phyloP scores from a whole-genome alignment of 257 asterid species.

The Lithospermum erythrorhizon region DNA sequence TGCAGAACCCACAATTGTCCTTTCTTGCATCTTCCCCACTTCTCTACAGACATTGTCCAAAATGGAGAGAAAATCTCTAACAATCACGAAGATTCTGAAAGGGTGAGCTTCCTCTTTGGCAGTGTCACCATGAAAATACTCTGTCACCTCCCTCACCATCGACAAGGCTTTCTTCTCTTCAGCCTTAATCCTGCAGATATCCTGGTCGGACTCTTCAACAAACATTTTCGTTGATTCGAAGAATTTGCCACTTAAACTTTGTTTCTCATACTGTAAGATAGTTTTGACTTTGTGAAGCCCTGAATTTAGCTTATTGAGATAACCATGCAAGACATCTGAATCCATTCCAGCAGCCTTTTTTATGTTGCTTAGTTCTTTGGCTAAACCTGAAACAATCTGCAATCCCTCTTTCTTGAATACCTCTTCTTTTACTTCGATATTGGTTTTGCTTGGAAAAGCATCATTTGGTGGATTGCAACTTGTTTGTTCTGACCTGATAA shows the following conservation, averaged over 20 bases:
- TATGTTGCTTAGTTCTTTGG: conserved; percentile 69
- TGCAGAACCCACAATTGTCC: conserved; percentile 59
- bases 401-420: conserved; percentile 73
- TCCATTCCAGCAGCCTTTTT: conserved; percentile 94
- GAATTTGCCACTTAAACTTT: conserved; percentile 47
- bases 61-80: conserved; percentile 67
- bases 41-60: conserved; percentile 83
- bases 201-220: conserved; percentile 52
- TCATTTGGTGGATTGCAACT: conserved; percentile 29
- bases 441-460: conserved; percentile 16
- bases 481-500: conserved; percentile 69
- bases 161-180: conserved; percentile 55
- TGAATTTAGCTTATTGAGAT: conserved; percentile 66
- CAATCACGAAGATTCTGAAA: conserved; percentile 71
- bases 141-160: conserved; percentile 69
- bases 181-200: conserved; percentile 41
- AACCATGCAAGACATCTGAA: conserved; percentile 83
- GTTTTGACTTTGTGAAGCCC: conserved; percentile 71
- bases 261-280: conserved; percentile 46
- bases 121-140: conserved; percentile 86
- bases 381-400: conserved; percentile 65
- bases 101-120: conserved; percentile 98
- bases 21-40: conserved; percentile 71
- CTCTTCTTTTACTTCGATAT: conserved; percentile 37
- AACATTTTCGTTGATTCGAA: conserved; percentile 62